Percentiles rank a stretch among this genome's conserved stretches.
Conservation (phyloP, 169 alveolate species). For the Miamiensis avidus region DNA sequence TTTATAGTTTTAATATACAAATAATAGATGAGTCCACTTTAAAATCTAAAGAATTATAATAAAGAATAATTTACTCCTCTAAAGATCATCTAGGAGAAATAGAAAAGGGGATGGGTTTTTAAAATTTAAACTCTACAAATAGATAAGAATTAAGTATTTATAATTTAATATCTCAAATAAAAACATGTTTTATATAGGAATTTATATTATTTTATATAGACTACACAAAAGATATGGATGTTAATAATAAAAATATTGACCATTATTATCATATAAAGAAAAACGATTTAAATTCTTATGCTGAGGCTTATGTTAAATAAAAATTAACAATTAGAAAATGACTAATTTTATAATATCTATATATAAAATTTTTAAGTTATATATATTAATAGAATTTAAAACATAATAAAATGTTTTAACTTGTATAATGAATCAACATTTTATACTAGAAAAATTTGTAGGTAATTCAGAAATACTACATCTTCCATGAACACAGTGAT, state of each 20-base stretch:
- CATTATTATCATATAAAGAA: background rate
- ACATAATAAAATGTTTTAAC: too few relatives aligned
- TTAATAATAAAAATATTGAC: too few relatives aligned
- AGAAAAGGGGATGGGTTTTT: background rate
- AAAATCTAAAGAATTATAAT: too few relatives aligned
- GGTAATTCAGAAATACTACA: background rate
- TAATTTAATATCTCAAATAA: too few relatives aligned
- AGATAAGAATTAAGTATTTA: background rate
- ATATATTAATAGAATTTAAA: too few relatives aligned
- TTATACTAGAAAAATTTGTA: too few relatives aligned
- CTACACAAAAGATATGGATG: background rate
- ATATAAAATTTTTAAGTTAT: too few relatives aligned
- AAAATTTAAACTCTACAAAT: too few relatives aligned
- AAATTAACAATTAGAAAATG: background rate
- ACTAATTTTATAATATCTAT: too few relatives aligned
- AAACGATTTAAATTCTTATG: background rate
- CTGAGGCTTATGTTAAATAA: background rate
- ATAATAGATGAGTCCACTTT: background rate
- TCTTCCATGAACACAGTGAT: slow-evolving; percentile 29
- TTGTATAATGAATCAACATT: too few relatives aligned
- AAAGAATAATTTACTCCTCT: background rate
- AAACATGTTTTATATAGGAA: too few relatives aligned
- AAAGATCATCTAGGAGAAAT: background rate
- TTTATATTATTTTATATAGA: background rate
- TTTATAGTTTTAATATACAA: too few relatives aligned